Percentiles rank a stretch among this genome's conserved stretches.
phyloP scores from a whole-genome alignment of 2,329 filamentous ascomycete genomes.

The Cercospora sp. region DNA sequence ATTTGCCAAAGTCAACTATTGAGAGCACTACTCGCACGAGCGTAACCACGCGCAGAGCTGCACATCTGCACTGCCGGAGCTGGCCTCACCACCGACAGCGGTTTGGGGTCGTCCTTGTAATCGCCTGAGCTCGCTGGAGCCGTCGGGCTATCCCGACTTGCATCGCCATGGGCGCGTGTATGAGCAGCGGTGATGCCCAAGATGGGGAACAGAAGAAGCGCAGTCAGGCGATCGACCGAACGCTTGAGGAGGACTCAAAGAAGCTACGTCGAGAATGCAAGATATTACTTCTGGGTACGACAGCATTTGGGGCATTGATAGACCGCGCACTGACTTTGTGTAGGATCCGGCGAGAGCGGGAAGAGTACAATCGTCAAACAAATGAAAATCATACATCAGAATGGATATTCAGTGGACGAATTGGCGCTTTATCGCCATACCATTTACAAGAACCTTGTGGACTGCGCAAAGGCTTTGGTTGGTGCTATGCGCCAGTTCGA shows the following conservation, averaged over 20 bases:
- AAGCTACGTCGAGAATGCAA: conserved; percentile 97
- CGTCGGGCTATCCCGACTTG: conserved; percentile 25
- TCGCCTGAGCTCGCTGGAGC: conserved; percentile 33
- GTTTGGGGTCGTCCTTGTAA: conserved; percentile 26
- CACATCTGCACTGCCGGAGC: conserved; percentile 21
- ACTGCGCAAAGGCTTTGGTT: conserved; percentile 93
- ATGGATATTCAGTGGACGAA: conserved; percentile 94
- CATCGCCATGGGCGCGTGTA: conserved; percentile 79
- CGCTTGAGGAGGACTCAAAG: conserved; percentile 90
- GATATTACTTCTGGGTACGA: conserved; percentile 85
- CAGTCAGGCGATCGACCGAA: conserved; percentile 92
- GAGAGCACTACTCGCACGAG: background rate
- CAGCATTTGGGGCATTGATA: background rate
- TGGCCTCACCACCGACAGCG: conserved; percentile 21
- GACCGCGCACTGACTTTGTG: conserved; percentile 20
- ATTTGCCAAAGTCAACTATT: conserved; percentile 3
- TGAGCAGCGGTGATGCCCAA: conserved; percentile 82
- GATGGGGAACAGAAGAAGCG: conserved; percentile 92
- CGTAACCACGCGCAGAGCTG: background rate
- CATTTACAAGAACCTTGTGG: conserved; percentile 96
- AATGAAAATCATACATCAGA: conserved; percentile 99
- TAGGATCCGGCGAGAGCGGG: conserved; percentile 95
- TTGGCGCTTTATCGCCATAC: conserved; percentile 91
- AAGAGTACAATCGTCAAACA: conserved; percentile 99
- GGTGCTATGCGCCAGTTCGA: conserved; percentile 89